Conservation (phyloP, 148 eudicot species). For the Agrostemma githago region DNA sequence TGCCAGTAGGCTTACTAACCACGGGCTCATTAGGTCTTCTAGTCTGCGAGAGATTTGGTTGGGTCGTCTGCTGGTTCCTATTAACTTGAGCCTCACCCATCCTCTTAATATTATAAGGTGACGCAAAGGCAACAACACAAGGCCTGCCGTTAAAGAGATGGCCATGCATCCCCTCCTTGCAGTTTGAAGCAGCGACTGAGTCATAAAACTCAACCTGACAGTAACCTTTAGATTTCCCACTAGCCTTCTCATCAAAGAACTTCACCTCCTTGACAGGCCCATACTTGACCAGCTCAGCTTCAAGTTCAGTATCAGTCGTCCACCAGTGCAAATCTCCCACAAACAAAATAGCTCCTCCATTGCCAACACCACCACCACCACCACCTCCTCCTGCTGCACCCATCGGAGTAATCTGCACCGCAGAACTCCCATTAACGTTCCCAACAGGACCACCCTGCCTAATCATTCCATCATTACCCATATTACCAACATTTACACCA, state of each 20-base stretch:
- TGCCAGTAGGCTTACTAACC: conserved; percentile 35
- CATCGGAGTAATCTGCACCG: conserved; percentile 21
- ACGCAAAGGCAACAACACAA: conserved; percentile 81
- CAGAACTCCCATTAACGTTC: conserved; percentile 36
- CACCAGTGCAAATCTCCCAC: conserved; percentile 98
- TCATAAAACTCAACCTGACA: conserved; percentile 84
- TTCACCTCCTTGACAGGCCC: conserved; percentile 81
- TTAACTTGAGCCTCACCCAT: conserved; percentile 76
- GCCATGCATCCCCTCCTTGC: conserved; percentile 90
- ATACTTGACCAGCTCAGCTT: conserved; percentile 60
- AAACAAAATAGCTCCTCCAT: conserved; percentile 58
- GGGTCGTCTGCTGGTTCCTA: conserved; percentile 43
- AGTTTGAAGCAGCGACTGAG: conserved; percentile 54
- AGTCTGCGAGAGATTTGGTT: conserved; percentile 34
- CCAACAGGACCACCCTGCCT: conserved; percentile 42
- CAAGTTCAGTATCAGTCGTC: conserved; percentile 90
- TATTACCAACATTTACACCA: conserved; percentile 30
- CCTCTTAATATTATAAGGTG: conserved; percentile 57
- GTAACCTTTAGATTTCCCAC: conserved; percentile 87
- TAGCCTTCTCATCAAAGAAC: conserved; percentile 79
- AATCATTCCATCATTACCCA: conserved; percentile 35
- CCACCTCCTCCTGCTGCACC: conserved; percentile 26
- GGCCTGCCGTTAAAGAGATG: conserved; percentile 72
- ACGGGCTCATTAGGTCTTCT: conserved; percentile 43
- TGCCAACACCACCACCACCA: conserved; percentile 34